These are phyloP conservation scores for Aspergillus sp. DNA, from an alignment of 2,329 filamentous ascomycete species.

Conservation along the genomic window DNA sequence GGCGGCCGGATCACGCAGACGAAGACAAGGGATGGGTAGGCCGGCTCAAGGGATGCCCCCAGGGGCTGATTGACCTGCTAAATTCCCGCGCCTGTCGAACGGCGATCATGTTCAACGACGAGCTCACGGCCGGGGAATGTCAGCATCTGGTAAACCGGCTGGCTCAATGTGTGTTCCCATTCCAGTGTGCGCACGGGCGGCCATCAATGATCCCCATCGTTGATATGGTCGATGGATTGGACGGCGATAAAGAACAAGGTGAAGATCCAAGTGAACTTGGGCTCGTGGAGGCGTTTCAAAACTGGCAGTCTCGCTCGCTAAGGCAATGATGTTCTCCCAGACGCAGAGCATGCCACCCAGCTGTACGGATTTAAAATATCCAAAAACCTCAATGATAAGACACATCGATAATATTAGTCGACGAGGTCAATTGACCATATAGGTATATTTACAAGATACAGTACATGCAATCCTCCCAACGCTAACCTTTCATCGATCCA, in stretches of 20 bases:
- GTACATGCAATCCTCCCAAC: slow-evolving; percentile 9
- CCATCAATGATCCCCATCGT: slow-evolving; percentile 49
- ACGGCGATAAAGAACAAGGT: not conserved
- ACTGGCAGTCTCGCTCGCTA: slow-evolving; percentile 9
- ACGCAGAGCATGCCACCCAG: not conserved
- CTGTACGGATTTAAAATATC: not conserved
- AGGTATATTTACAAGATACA: slow-evolving; percentile 13
- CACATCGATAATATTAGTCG: not conserved
- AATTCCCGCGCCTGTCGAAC: slow-evolving; percentile 51
- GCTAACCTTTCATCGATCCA: not conserved
- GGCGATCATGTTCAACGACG: slow-evolving; percentile 54
- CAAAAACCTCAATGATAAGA: not conserved
- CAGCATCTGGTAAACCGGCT: slow-evolving; percentile 37
- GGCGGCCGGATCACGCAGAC: not conserved
- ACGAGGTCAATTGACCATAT: not conserved
- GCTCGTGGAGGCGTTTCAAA: slow-evolving; percentile 11
- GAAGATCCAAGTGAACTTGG: not conserved
- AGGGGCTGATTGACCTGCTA: slow-evolving; percentile 66
- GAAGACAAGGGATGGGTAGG: slow-evolving; percentile 53
- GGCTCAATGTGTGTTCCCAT: slow-evolving; percentile 46
- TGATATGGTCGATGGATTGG: slow-evolving; percentile 23
- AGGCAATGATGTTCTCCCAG: not conserved
- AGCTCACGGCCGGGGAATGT: slow-evolving; percentile 39
- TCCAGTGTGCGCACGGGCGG: slow-evolving; percentile 52
- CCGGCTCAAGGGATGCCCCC: slow-evolving; percentile 68